These are phyloP conservation scores for Aphanomyces astaci DNA, from an alignment of 352 stramenopile genomes.

Conservation along the genomic window DNA sequence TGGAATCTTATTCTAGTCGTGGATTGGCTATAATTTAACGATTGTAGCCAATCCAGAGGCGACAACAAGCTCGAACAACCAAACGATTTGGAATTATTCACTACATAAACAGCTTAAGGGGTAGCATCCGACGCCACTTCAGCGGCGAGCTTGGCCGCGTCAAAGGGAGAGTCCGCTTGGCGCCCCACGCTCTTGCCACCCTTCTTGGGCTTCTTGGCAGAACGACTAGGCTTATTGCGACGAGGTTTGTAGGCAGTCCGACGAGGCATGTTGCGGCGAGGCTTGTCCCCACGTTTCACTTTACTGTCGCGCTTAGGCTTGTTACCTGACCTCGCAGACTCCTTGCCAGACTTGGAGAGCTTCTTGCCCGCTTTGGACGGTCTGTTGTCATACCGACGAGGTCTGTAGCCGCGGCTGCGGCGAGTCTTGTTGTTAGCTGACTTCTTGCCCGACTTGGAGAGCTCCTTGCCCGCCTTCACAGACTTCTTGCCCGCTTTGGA, in stretches of 20 bases:
- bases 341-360: neutral
- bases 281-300: too few species aligned
- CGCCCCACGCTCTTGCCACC: neutral
- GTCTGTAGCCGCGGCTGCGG: too few species aligned
- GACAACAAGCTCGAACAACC: neutral
- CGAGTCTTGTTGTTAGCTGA: too few species aligned
- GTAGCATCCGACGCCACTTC: neutral
- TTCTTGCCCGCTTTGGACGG: too few species aligned
- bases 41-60: neutral
- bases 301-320: too few species aligned
- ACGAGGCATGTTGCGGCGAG: too few species aligned
- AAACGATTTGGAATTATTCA: neutral
- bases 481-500: neutral
- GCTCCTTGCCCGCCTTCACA: neutral
- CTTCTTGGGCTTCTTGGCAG: conserved; percentile 4
- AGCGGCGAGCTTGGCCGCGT: neutral
- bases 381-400: too few species aligned
- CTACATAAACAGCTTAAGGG: neutral
- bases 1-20: too few species aligned
- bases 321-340: too few species aligned
- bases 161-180: neutral
- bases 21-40: neutral
- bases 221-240: too few species aligned
- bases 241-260: too few species aligned
- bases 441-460: neutral